Evolutionary conservation across 441 rosid genomes (phyloP), one percentile per base, ranked within the genome.

Genomic region (Euphorbia celastroides): DNA sequence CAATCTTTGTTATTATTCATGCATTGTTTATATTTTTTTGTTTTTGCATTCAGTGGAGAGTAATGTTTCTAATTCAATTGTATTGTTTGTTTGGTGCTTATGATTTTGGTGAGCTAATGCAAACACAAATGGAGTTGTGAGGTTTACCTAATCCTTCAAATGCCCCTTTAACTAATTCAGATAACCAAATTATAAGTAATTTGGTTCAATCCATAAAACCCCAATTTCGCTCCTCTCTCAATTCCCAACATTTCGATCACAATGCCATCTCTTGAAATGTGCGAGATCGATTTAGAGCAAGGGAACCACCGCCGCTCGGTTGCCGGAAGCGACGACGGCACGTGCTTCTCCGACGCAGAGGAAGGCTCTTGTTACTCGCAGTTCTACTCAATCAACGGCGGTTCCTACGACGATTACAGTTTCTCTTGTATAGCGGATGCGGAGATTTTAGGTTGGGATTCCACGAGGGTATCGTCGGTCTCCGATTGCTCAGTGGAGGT

Each of bases 261-360:
- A 64, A 80, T 77, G 83, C 62, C 80, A 50, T 64, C 66, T 66
- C 42, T 38, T 34, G 79, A 79, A 77, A 86, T 82, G 84, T 63
- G 90, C 54, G 80, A 71, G n/a, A 65, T 80, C 34, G 95, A 93
- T 82, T 73, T 87, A 66, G 99, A 89, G 68, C 86, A 79, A 61
- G 92, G 91, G 51, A 77, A 67, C 38, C 81, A 70, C 77, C 77
- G 63, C 51, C 74, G 59, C 56, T 72, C 72, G 12, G 64, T n/a
- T n/a, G 57, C 69, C 4, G 81, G 80, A 36, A 77, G 81, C 67
- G 86, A 79, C 48, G 64, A 79, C 48, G 66, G 57, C 46, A 75
- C 82, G 0, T 88, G 79, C 70, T 92, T 89, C 78, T 88, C 99
- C 23, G 98, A 94, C 77, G 89, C 82, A 16, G 99, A 94, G 12